Evolutionary conservation across 306 rosid species (phyloP), one percentile per base, ranked within the genome.

Genomic region (Fragaria vesca): DNA sequence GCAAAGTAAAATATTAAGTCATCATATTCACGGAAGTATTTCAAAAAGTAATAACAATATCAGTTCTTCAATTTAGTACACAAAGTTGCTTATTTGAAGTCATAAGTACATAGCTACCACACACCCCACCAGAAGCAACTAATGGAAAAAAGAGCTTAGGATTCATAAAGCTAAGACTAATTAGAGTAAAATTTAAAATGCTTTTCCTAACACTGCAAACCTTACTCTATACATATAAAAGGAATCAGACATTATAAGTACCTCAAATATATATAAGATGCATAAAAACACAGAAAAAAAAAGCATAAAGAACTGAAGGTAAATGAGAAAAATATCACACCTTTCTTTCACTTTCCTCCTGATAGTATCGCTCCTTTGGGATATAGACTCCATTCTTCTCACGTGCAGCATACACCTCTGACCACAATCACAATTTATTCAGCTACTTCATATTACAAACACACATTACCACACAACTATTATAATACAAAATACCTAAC

Each of bases 341-440:
- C 97, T 96, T 96, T 84, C 81, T 91, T 54, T 93, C 99, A 79
- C 78, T 93, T 85, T 96, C 99, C 85, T 96, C 99, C 58, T 93
- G 99, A 79, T 82, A 83, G 81, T 88, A 93, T 79, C 97, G 88
- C 21, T 96, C 99, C 87, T 96, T 96, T 1, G 99, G 99, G 73
- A 96, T 90, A 70, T 96, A 93, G 61, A 96, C 96, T 51, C 99
- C 99, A 74, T 90, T 90, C 90, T 96, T 96, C 83, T 96, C 98
- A 58, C 99, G 99, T 4, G 98, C 87, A 57, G 99, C 98, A 86
- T 91, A 90, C 45, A 96, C 98, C 97, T 96, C 99, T 96, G 89
- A 42, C 46, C 42, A 48, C 36, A 78, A 76, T 69, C 58, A 73
- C 32, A 76, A 79, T 58, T 73, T 72, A 67, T 60, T 40, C 34